Evolutionary conservation across 805 yeast species (phyloP).

Genomic region (Kluyveromyces dobzhanskii): DNA sequence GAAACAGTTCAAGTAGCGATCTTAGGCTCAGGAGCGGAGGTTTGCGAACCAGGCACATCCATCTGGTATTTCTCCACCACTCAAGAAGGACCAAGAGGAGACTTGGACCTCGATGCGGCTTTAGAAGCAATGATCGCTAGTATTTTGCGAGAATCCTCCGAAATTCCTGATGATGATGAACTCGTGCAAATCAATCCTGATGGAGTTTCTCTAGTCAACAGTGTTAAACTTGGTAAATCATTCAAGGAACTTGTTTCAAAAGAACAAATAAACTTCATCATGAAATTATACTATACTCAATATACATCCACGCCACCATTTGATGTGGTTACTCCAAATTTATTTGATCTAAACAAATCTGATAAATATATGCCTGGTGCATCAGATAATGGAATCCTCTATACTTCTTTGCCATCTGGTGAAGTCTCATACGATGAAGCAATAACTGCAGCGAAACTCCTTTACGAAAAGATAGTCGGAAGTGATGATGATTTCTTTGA

Average conservation of each 20-base stretch:
- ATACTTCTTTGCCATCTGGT: constrained; percentile 63
- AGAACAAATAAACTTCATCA: constrained; percentile 53
- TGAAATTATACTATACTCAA: constrained; percentile 57
- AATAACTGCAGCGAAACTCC: constrained; percentile 65
- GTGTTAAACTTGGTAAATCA: constrained; percentile 79
- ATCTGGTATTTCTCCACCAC: constrained; percentile 85
- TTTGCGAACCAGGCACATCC: constrained; percentile 78
- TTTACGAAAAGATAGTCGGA: constrained; percentile 78
- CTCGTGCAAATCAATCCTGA: constrained; percentile 45
- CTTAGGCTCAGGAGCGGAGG: constrained; percentile 80
- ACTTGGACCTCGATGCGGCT: constrained; percentile 73
- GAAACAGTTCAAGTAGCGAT: constrained; percentile 80
- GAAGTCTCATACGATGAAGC: constrained; percentile 91
- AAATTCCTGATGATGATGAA: constrained; percentile 48
- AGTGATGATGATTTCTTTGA: constrained; percentile 94
- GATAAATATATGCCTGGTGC: constrained; percentile 29
- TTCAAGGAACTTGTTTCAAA: constrained; percentile 78
- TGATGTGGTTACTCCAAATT: constrained; percentile 39
- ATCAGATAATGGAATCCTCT: constrained; percentile 41
- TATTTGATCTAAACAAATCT: constrained; percentile 31
- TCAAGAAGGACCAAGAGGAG: constrained; percentile 62
- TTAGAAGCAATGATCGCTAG: constrained; percentile 70
- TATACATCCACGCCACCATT: constrained; percentile 47
- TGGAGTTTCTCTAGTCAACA: constrained; percentile 65
- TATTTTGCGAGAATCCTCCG: constrained; percentile 69